Evolutionary conservation across 495 filamentous ascomycete genomes (phyloP).

Genomic region (Rhypophila decipiens): DNA sequence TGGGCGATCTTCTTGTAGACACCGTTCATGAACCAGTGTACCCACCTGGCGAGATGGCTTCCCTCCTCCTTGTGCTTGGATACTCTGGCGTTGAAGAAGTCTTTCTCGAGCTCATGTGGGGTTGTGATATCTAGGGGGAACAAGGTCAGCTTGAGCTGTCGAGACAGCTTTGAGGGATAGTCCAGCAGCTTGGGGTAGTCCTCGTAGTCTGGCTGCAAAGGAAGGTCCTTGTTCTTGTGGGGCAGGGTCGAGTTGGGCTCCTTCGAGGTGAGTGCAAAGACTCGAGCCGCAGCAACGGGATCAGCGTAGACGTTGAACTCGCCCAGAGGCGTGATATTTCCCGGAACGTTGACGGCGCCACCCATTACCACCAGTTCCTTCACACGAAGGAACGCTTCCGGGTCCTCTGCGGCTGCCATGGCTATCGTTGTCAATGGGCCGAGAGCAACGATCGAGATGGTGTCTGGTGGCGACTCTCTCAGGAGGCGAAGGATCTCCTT

Average conservation of each 20-base stretch:
- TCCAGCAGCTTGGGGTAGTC: slow-evolving; percentile 43
- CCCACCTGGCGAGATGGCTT: slow-evolving; percentile 81
- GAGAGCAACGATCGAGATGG: slow-evolving; percentile 81
- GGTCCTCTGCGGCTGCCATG: slow-evolving; percentile 75
- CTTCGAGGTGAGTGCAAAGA: slow-evolving; percentile 85
- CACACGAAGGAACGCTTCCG: slow-evolving; percentile 76
- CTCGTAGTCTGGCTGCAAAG: slow-evolving; percentile 42
- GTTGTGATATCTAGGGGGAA: slow-evolving; percentile 90
- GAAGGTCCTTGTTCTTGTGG: slow-evolving; percentile 36
- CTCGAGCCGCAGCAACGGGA: slow-evolving; percentile 73
- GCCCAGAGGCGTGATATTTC: slow-evolving; percentile 74
- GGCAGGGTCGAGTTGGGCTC: slow-evolving; percentile 65
- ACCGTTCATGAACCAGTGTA: slow-evolving; percentile 64
- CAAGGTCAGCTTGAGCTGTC: slow-evolving; percentile 63
- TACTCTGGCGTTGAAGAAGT: slow-evolving; percentile 52
- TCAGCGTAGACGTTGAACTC: slow-evolving; percentile 87
- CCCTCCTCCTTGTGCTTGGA: slow-evolving; percentile 41
- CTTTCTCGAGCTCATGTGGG: slow-evolving; percentile 58
- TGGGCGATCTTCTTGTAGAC: slow-evolving; percentile 72
- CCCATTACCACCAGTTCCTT: slow-evolving; percentile 98
- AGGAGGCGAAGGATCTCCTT: slow-evolving; percentile 81
- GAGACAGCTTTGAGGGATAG: slow-evolving; percentile 62
- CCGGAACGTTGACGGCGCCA: slow-evolving; percentile 68
- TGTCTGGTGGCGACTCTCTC: slow-evolving; percentile 68
- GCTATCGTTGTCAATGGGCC: slow-evolving; percentile 91